Evolutionary conservation across 805 yeast genomes (phyloP), one percentile per base, ranked within the genome.

Genomic region (Candida vaughaniae): DNA sequence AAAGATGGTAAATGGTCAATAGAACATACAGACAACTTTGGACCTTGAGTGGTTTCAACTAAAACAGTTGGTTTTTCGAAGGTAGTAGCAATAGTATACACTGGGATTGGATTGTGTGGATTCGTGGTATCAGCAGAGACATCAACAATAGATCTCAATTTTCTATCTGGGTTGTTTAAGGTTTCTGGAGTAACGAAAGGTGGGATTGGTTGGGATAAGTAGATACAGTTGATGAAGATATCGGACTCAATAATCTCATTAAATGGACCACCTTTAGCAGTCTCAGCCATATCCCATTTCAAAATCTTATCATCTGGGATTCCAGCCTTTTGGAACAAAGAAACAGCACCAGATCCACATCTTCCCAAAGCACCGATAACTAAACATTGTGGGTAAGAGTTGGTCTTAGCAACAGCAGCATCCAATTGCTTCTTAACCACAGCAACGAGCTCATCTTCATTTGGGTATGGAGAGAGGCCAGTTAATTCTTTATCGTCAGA

Each of bases 71-170:
- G 99, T 52, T 87, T 78, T 48, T 78, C 77, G 72, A 93, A 93
- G 5, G 83, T 89, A 19, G 99, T 91, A 39, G 96, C 95, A 48
- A 87, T 73, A 16, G 79, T 71, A 65, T 93, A 95, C 37, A 93
- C 91, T 44, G 99, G 99, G 42, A 93, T 78, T 40, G 99, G 99
- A 70, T 93, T 93, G 73, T 89, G 91, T 43, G 97, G 97, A 65
- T 93, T 93, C 38, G 99, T 93, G 32, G 98, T 93, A 68, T 93
- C 99, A 39, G 99, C 99, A 35, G 96, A 86, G 40, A 93, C 99
- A 63, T 93, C 99, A 36, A 93, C 97, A 43, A 93, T 88, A 12
- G 95, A 87, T 64, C 91, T 79, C 58, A 93, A 77, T 48, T 75
- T 82, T 78, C 99, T 87, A 47, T 70, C 64, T 29, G 70, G 65